Base-by-base conservation (phyloP, 2,329 filamentous ascomycete species). In the Alternaria brassicicola region DNA sequence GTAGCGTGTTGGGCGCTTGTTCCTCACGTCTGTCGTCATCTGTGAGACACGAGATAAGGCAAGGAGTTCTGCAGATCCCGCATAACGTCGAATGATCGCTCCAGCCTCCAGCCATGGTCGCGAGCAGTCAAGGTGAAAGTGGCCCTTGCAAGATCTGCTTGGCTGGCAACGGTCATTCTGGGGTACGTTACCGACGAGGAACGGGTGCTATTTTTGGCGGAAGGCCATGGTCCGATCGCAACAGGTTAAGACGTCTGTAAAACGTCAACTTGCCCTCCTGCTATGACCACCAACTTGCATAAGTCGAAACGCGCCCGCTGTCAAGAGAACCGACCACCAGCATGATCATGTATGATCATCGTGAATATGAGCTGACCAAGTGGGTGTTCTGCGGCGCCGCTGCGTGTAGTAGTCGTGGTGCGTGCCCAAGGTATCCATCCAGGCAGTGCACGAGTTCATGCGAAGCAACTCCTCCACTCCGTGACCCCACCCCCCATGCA, bases 151-250 rank as follows among this genome's bases (percentile, higher is more conserved):
- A 28, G 46, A 62, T 57, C 51, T 54, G 50, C 70, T 68, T 67
- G 63, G 68, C 69, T 53, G 50, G 45, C 51, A 59, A 60, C 67
- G 59, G 69, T 65, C 61, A 69, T 68, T 70, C 63, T 69, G 66
- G 69, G 66, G 69, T 68, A 69, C 61, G 65, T 52, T 55, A 52
- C 67, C 65, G 49, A 57, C 54, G 59, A 57, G 62, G 62, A 65
- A 63, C 51, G 46, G 42, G 64, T 67, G 59, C 71, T 76, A 76
- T 76, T 75, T 75, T 69, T 54, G 67, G 72, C 54, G 43, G 49
- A 61, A 54, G 54, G 57, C 56, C 42, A 62, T 57, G 48, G 49
- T 53, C 50, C 55, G 54, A 48, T 52, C 63, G 25, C 51, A 66
- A 62, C 58, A 57, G 57, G 55, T 51, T 51, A 64, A 64, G 48